Percentiles rank a stretch among this genome's conserved stretches.
phyloP scores from a whole-genome alignment of 306 rosid species.

The Malus fusca region DNA sequence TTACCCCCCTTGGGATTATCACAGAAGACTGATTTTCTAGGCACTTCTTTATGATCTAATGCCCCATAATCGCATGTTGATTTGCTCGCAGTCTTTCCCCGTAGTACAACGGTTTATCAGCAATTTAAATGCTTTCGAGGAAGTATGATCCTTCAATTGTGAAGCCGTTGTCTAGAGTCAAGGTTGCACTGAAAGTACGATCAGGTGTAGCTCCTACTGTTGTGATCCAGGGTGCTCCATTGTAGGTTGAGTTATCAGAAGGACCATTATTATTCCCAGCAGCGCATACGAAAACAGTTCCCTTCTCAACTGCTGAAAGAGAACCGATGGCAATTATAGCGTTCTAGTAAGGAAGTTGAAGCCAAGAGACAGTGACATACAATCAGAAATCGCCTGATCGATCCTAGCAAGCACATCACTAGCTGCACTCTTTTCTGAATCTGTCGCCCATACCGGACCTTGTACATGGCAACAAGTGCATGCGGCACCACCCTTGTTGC shows the following conservation, averaged over 20 bases:
- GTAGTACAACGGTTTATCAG: not conserved
- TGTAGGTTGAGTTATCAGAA: not conserved
- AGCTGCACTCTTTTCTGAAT: not conserved
- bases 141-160: not conserved
- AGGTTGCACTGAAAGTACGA: slow-evolving; percentile 1
- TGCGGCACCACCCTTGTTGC: slow-evolving; percentile 14
- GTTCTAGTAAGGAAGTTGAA: not conserved
- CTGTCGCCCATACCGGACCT: not conserved
- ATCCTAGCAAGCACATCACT: slow-evolving; percentile 11
- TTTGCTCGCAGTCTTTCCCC: not conserved
- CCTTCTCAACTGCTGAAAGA: slow-evolving; percentile 4
- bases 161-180: slow-evolving; percentile 16
- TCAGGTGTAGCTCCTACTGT: slow-evolving; percentile 21
- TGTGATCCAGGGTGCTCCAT: slow-evolving; percentile 21
- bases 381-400: slow-evolving; percentile 16
- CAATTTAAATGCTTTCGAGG: not conserved
- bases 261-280: slow-evolving; percentile 5
- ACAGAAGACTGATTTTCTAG: not conserved
- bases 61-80: not conserved
- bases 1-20: not conserved
- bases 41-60: not conserved
- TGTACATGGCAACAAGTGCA: slow-evolving; percentile 12
- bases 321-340: slow-evolving; percentile 8
- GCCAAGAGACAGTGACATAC: slow-evolving; percentile 16
- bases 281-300: slow-evolving; percentile 6